These are phyloP conservation scores for Phytopythium chamaehyphon DNA, from an alignment of 352 stramenopile genomes.

Conservation along the genomic window DNA sequence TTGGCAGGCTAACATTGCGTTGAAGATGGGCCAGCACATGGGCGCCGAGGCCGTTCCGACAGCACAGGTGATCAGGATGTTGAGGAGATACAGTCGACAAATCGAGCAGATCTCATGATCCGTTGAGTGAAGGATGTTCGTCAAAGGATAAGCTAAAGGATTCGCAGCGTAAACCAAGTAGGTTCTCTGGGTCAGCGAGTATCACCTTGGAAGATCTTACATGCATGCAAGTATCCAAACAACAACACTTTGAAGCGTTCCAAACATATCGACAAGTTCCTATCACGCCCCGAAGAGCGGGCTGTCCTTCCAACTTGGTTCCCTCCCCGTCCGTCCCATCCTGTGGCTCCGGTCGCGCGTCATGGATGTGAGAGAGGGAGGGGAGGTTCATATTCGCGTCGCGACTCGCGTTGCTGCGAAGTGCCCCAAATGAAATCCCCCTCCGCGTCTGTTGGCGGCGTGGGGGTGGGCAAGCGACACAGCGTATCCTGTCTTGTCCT, in stretches of 20 bases:
- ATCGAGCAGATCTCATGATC: too few relatives aligned
- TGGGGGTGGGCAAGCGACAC: neutral
- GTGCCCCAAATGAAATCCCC: neutral
- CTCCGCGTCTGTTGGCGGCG: constrained; percentile 4
- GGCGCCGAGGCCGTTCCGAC: too few relatives aligned
- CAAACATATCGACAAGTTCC: constrained; percentile 2
- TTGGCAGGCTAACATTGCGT: too few relatives aligned
- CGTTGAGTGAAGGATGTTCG: too few relatives aligned
- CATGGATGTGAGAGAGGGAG: neutral
- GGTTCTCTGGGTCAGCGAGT: too few relatives aligned
- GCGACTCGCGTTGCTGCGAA: neutral
- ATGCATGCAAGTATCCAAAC: neutral
- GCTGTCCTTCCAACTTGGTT: neutral
- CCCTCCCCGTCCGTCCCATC: neutral
- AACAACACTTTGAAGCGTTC: neutral
- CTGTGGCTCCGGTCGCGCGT: neutral
- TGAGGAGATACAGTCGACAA: too few relatives aligned
- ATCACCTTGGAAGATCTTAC: neutral
- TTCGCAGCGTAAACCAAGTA: too few relatives aligned
- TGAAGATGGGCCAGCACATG: too few relatives aligned
- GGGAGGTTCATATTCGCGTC: constrained; percentile 7
- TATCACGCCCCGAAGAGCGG: neutral
- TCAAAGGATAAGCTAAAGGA: too few relatives aligned
- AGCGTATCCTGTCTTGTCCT: neutral
- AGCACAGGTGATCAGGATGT: too few relatives aligned